Evolutionary conservation across 192 early-diverging fungal species (phyloP), one percentile per base, ranked within the genome.

Genomic region (Linderina pennispora): DNA sequence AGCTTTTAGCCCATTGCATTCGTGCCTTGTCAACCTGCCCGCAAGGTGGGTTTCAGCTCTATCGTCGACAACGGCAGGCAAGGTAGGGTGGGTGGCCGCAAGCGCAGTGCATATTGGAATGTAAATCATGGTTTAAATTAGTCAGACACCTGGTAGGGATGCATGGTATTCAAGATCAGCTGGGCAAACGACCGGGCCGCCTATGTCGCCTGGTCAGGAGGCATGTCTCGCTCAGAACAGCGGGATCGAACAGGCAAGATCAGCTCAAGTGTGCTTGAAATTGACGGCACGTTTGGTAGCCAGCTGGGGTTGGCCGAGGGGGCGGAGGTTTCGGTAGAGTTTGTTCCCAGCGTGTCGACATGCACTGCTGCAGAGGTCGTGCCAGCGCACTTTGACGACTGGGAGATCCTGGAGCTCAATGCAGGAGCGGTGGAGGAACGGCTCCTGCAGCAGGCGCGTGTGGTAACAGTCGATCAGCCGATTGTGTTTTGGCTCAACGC

Each of bases 371-470:
- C 85, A 0, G 62, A 78, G 46, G 85, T 88, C 18, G 88, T 82
- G 36, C 85, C 86, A 0, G 66, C 62, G 36, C 72, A 72, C 6
- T 77, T 78, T 25, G 86, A 90, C 40, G 87, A 90, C 58, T 90
- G 86, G 86, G 87, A 90, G 61, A 87, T 90, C 36, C 43, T 90
- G 60, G 85, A 85, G 67, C 58, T 83, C 33, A 80, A 87, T 44
- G 84, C 84, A n/a, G 79, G 80, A 26, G 81, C 80, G 24, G 71
- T 90, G 0, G 88, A 90, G 53, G 67, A 81, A 19, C 60, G 78
- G 48, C 64, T 90, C 49, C 42, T 88, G 28, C 72, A 64, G 38
- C 88, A 90, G 60, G 70, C 80, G 32, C 70, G 84, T 3, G 82
- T 85, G 19, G 63, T 90, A 4, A 80, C 80, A 17, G 58, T 65